Conservation (phyloP, 2,329 filamentous ascomycete species). For the Xylaria arbuscula region DNA sequence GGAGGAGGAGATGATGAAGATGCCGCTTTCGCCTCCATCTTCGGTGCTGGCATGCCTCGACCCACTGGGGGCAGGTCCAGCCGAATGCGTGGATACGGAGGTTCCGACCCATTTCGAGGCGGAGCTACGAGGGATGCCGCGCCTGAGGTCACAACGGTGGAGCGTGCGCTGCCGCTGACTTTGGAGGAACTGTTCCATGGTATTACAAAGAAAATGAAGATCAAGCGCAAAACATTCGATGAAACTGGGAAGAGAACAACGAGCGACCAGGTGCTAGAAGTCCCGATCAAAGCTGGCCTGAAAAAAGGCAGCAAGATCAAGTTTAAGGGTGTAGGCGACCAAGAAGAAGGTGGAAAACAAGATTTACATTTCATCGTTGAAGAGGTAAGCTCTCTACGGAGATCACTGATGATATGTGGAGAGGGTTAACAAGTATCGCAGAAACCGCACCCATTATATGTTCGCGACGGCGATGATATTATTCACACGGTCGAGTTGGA, state of each 20-base stretch:
- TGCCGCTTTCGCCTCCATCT: slow-evolving; percentile 66
- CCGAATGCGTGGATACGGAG: slow-evolving; percentile 56
- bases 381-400: slow-evolving; percentile 72
- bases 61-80: slow-evolving; percentile 45
- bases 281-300: slow-evolving; percentile 93
- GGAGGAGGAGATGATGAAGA: slow-evolving; percentile 55
- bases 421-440: slow-evolving; percentile 60
- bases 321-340: slow-evolving; percentile 96
- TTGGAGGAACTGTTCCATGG: slow-evolving; percentile 91
- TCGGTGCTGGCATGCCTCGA: slow-evolving; percentile 59
- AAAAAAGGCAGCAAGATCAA: slow-evolving; percentile 99
- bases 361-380: slow-evolving; percentile 95
- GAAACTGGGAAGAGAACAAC: slow-evolving; percentile 83
- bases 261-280: slow-evolving; percentile 90
- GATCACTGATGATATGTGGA: background rate
- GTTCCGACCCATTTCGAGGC: slow-evolving; percentile 46
- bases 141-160: slow-evolving; percentile 90
- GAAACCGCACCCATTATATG: slow-evolving; percentile 89
- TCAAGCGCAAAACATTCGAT: slow-evolving; percentile 96
- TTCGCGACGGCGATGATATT: slow-evolving; percentile 88
- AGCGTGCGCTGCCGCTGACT: slow-evolving; percentile 81
- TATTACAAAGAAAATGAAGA: slow-evolving; percentile 95
- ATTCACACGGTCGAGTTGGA: slow-evolving; percentile 81
- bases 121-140: slow-evolving; percentile 61
- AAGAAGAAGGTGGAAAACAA: slow-evolving; percentile 94